These are phyloP conservation scores for Sugiyamaella floridensis DNA, from an alignment of 805 yeast species.

Conservation along the genomic window DNA sequence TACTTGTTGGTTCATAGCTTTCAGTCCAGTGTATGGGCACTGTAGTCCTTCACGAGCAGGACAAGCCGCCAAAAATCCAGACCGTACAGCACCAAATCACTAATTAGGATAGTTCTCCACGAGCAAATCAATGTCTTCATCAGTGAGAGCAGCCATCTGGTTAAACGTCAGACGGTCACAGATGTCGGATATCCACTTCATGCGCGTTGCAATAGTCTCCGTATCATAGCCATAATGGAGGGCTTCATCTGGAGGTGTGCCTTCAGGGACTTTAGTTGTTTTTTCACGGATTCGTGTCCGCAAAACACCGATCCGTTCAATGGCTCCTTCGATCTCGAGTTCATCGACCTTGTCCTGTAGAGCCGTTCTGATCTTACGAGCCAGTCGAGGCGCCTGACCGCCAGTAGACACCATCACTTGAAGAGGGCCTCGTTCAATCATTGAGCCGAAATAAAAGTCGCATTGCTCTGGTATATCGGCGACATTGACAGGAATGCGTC, in stretches of 20 bases:
- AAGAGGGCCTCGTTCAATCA: conserved; percentile 62
- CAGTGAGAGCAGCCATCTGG: conserved; percentile 46
- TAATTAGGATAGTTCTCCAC: conserved; percentile 28
- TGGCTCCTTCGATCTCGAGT: conserved; percentile 45
- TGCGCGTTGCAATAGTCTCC: conserved; percentile 45
- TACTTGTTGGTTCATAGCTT: too few species aligned
- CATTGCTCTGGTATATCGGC: conserved; percentile 82
- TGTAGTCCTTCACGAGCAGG: too few species aligned
- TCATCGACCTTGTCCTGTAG: conserved; percentile 39
- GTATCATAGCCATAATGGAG: conserved; percentile 20
- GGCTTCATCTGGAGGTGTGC: conserved; percentile 12
- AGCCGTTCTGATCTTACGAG: conserved; percentile 52
- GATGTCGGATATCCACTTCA: conserved; percentile 62
- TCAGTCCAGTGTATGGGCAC: too few species aligned
- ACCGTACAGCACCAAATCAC: not conserved
- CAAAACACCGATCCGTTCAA: conserved; percentile 52
- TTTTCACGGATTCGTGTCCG: conserved; percentile 43
- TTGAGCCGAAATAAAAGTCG: conserved; percentile 81
- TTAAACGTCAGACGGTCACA: conserved; percentile 55
- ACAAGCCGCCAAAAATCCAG: too few species aligned
- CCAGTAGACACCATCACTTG: conserved; percentile 80
- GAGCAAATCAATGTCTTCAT: conserved; percentile 31
- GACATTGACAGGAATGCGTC: conserved; percentile 55
- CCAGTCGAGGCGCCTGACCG: conserved; percentile 74
- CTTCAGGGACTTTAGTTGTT: conserved; percentile 25